Evolutionary conservation across 2,329 filamentous ascomycete genomes (phyloP), one percentile per base, ranked within the genome.

Genomic region (Coleophoma cylindrospora): DNA sequence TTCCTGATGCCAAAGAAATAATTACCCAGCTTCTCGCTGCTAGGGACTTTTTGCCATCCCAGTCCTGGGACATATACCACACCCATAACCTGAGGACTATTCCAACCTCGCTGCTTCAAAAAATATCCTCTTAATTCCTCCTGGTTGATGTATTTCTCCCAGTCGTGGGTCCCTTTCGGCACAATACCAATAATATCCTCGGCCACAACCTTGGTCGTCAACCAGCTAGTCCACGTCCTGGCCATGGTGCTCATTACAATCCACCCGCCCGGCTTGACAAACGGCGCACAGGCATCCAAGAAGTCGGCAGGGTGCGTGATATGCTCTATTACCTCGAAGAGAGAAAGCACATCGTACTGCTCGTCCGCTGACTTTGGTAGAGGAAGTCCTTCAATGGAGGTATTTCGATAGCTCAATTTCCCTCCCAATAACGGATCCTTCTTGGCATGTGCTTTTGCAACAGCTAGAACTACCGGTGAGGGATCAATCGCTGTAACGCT

Each of bases 271-370:
- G 92, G 92, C 57, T 82, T 86, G 21, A 99, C 84, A 59, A 95
- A 89, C 2, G 81, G 78, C 38, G 87, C 74, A 53, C 89, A 84
- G 3, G 76, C 74, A 45, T 83, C 75, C 4, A 96, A 79, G 58
- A 96, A 96, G 4, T 80, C 74, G 0, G 81, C 80, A 0, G 90
- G 90, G 19, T 82, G 74, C 50, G 86, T 83, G 51, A 99, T 87
- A 68, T 99, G 94, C 70, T 99, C 94, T 49, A 99, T 80, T 4
- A 99, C 94, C 69, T 99, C 94, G 68, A 97, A 99, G 7, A 95
- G 68, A 1, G 87, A 87, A 10, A 99, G 83, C 1, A 97, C 70
- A 65, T 97, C 91, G 70, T 83, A 94, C 12, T 76, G 73, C 4
- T 74, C 66, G 13, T 64, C 63, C 5, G 60, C 57, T 1, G 61